Base-by-base conservation (phyloP, 768 basidiomycete genomes). In the Tephrocybe sp. region DNA sequence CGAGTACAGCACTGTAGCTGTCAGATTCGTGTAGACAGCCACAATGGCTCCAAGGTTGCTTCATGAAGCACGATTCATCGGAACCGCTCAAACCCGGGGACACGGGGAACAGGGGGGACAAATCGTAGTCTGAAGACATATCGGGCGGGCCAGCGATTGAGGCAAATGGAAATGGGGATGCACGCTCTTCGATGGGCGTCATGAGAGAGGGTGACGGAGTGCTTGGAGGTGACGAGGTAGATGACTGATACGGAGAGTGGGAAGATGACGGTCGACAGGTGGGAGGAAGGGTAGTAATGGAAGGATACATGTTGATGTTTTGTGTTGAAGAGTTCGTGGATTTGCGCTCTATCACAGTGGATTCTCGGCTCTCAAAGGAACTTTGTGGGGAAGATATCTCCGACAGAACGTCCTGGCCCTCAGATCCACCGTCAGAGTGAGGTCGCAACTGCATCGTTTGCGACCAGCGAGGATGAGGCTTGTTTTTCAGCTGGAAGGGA, bases 381-480 rank as follows among this genome's bases (percentile, higher is more conserved):
- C 62, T 56, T 30, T 64, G 62, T 13, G 66, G 57, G 16, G 67
- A 64, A 12, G 68, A 59, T 22, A 58, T 57, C 30, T 63, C 63
- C 8, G 66, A 56, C 7, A 51, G 50, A 8, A 42, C 34, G 45
- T 45, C 61, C 50, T 47, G 51, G 23, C 33, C 44, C 15, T 62
- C 68, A n/a, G n/a, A n/a, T n/a, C n/a, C n/a, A 36, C 55, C 41
- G 42, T 50, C 42, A 38, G 48, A 21, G 39, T 56, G 59, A 46
- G 58, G 46, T 27, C 56, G 58, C 21, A 63, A 29, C 42, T 58
- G 47, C 64, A 44, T 68, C 64, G 67, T 68, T 69, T 62, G 82
- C 58, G 55, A 73, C 83, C 83, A 86, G 24, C 82, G 78, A 16
- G 84, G 84, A 60, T 85, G 80, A 9, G 85, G 84, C 56, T 85